Percentiles rank a stretch among this genome's conserved stretches.
These are phyloP conservation scores for Paramyrothecium roridum DNA, from an alignment of 2,329 filamentous ascomycete species.

Conservation along the genomic window DNA sequence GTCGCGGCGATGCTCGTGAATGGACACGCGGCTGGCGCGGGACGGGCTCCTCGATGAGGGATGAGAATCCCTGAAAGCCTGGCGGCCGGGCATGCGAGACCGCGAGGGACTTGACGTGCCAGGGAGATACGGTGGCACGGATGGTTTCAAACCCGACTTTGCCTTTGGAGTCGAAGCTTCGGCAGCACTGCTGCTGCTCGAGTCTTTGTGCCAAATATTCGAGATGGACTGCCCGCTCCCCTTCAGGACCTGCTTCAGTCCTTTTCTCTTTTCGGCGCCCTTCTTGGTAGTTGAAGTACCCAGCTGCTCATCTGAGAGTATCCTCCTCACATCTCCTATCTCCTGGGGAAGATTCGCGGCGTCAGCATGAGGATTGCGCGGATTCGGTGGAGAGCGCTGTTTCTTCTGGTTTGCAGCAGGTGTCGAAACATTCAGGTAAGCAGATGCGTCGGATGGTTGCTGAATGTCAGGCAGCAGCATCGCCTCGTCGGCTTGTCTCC, in stretches of 20 bases:
- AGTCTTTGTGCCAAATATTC: constrained; percentile 48
- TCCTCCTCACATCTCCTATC: not conserved
- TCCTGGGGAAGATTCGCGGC: constrained; percentile 6
- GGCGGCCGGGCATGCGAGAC: not conserved
- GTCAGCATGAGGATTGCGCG: constrained; percentile 11
- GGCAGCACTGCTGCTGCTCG: constrained; percentile 8
- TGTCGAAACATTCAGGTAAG: not conserved
- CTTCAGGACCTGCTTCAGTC: constrained; percentile 45
- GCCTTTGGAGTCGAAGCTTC: not conserved
- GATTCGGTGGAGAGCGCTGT: constrained; percentile 30
- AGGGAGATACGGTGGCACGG: not conserved
- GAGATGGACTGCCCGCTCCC: constrained; percentile 45
- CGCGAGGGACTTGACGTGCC: not conserved
- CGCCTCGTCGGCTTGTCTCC: no score
- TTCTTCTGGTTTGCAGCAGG: constrained; percentile 43
- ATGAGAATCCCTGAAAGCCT: constrained; percentile 15
- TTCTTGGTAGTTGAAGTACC: constrained; percentile 2
- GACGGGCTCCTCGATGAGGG: constrained; percentile 37
- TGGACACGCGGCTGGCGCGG: constrained; percentile 44
- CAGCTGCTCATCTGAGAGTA: not conserved
- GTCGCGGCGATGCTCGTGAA: constrained; percentile 48
- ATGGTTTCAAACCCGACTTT: not conserved
- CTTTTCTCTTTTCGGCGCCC: constrained; percentile 16
- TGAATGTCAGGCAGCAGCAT: no score
- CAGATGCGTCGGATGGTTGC: no score